Evolutionary conservation across 106 monocot species (phyloP).

Genomic region (Platanthera guangdongensis): DNA sequence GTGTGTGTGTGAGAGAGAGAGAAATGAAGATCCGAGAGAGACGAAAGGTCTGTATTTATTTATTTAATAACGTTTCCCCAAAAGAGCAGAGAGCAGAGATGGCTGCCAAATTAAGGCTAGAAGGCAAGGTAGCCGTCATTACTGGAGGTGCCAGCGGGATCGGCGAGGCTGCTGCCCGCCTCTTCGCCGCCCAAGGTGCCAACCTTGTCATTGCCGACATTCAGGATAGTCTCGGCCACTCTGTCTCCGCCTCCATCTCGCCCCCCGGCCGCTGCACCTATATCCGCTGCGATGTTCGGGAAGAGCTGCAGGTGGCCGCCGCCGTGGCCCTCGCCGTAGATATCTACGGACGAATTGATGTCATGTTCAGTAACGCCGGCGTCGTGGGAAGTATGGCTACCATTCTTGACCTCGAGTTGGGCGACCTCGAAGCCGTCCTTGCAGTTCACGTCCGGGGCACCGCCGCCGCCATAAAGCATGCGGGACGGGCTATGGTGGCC

Average conservation of each 20-base stretch:
- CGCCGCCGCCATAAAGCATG: neutral
- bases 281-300: constrained; percentile 27
- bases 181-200: constrained; percentile 39
- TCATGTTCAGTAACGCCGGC: constrained; percentile 28
- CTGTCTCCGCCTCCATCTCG: constrained; percentile 14
- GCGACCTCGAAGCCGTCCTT: too few species aligned
- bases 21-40: too few species aligned
- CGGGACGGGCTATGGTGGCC: neutral
- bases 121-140: constrained; percentile 57
- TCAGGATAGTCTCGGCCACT: constrained; percentile 31
- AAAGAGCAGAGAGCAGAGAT: too few species aligned
- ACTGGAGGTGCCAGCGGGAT: constrained; percentile 33
- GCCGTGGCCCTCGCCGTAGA: constrained; percentile 9
- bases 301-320: constrained; percentile 16
- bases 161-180: constrained; percentile 16
- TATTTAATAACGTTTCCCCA: too few species aligned
- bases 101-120: constrained; percentile 17
- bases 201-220: constrained; percentile 37
- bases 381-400: neutral
- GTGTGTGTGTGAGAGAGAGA: too few species aligned
- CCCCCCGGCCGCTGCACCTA: constrained; percentile 1
- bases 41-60: too few species aligned
- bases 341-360: constrained; percentile 19
- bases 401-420: too few species aligned
- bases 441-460: neutral